These are phyloP conservation scores for Populus hybrid DNA, from an alignment of 441 rosid genomes.

Conservation along the genomic window DNA sequence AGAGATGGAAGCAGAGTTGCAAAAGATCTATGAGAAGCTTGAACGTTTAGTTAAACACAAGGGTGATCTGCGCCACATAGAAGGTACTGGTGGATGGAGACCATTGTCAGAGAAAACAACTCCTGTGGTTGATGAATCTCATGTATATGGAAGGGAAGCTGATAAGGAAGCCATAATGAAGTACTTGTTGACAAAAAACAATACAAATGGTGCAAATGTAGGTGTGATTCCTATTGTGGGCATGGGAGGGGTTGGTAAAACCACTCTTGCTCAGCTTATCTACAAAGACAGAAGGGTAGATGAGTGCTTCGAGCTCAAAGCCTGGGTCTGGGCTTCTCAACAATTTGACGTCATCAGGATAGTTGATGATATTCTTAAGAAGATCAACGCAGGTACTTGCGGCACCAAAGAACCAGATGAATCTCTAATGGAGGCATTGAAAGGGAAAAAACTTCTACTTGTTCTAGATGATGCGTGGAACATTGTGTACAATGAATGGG, in stretches of 20 bases:
- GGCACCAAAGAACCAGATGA: no score
- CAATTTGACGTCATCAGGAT: no score
- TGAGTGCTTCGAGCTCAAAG: no score
- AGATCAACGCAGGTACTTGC: no score
- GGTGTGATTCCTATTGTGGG: slow-evolving; percentile 26
- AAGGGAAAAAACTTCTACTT: no score
- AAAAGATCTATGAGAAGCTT: background rate
- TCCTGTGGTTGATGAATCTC: background rate
- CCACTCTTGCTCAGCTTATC: background rate
- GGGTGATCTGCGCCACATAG: background rate
- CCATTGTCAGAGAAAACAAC: background rate
- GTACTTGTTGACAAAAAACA: background rate
- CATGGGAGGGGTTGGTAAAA: slow-evolving; percentile 27
- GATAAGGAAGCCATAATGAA: background rate
- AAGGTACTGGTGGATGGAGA: background rate
- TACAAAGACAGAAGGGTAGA: no score
- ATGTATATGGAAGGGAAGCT: slow-evolving; percentile 4
- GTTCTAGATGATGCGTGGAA: no score
- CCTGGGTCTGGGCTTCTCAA: no score
- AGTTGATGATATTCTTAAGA: no score
- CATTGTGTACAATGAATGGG: no score
- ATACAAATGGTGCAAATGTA: background rate
- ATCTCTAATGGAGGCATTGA: no score
- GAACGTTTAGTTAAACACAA: background rate
- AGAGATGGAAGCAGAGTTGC: no score